These are phyloP conservation scores for Nakaseomyces delphensis DNA, from an alignment of 1,139 yeast genomes.

Conservation along the genomic window DNA sequence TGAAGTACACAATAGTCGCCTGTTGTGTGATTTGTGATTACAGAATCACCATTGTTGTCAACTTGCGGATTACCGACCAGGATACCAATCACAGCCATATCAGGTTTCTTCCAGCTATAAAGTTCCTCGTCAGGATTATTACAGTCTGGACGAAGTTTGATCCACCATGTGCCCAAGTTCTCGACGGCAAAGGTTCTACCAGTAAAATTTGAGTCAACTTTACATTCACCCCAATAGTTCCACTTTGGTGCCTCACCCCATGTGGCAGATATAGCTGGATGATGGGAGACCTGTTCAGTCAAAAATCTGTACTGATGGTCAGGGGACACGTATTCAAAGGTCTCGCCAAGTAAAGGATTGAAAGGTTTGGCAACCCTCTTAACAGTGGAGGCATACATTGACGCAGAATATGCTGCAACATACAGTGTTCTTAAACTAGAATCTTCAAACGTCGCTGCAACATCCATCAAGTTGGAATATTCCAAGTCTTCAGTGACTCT, in stretches of 20 bases:
- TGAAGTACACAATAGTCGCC: conserved; percentile 71
- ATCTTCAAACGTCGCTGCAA: conserved; percentile 67
- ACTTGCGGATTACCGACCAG: conserved; percentile 93
- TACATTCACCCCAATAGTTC: conserved; percentile 94
- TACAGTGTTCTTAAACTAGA: conserved; percentile 77
- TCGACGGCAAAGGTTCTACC: conserved; percentile 93
- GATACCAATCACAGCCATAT: conserved; percentile 91
- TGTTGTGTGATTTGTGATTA: conserved; percentile 73
- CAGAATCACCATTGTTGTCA: conserved; percentile 92
- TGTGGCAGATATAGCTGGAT: conserved; percentile 93
- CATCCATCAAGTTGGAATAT: conserved; percentile 67
- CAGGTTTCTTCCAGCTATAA: conserved; percentile 89
- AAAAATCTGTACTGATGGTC: conserved; percentile 78
- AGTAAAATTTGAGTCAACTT: conserved; percentile 80
- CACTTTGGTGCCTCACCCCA: conserved; percentile 81
- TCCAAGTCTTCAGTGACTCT: conserved; percentile 95
- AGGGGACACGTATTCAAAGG: conserved; percentile 86
- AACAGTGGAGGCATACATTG: conserved; percentile 89
- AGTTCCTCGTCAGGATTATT: conserved; percentile 41
- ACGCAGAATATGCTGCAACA: conserved; percentile 89
- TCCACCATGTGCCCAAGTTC: conserved; percentile 88
- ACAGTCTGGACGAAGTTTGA: conserved; percentile 66
- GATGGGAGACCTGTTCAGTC: conserved; percentile 96
- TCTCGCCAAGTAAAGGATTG: conserved; percentile 91
- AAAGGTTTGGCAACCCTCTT: conserved; percentile 94